phyloP scores from a whole-genome alignment of 2,329 filamentous ascomycete genomes.

The Trichoderma koningii region DNA sequence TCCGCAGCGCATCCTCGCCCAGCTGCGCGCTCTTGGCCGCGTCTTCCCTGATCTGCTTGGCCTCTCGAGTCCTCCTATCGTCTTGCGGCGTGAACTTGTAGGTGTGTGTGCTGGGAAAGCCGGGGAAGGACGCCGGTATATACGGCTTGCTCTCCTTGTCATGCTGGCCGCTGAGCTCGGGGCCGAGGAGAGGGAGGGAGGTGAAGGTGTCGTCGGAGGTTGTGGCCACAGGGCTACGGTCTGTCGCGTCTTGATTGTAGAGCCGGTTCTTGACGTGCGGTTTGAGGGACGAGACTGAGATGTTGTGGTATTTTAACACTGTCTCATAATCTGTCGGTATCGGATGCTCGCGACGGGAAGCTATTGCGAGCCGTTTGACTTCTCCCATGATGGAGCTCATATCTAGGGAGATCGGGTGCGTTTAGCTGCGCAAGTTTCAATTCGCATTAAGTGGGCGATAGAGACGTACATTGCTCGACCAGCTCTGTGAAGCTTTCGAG shows the following conservation, averaged over 20 bases:
- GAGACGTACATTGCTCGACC: slow-evolving; percentile 60
- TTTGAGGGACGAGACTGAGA: slow-evolving; percentile 54
- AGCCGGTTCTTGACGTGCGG: slow-evolving; percentile 60
- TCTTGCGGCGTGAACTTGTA: slow-evolving; percentile 61
- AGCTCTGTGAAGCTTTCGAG: slow-evolving; percentile 59
- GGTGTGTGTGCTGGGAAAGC: slow-evolving; percentile 65
- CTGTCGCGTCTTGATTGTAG: slow-evolving; percentile 42
- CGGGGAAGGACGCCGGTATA: slow-evolving; percentile 61
- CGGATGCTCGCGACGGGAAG: slow-evolving; percentile 54
- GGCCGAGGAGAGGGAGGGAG: slow-evolving; percentile 50
- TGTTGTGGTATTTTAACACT: slow-evolving; percentile 54
- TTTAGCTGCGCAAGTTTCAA: slow-evolving; percentile 28
- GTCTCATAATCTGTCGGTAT: slow-evolving; percentile 60
- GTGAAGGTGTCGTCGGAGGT: slow-evolving; percentile 46
- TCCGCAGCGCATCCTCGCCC: slow-evolving; percentile 62
- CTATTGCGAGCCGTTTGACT: slow-evolving; percentile 49
- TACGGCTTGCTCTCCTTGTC: slow-evolving; percentile 59
- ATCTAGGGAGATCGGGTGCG: slow-evolving; percentile 42
- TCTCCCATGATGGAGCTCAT: slow-evolving; percentile 52
- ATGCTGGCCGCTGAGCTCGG: slow-evolving; percentile 58
- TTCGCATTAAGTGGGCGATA: neutral
- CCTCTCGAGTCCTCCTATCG: slow-evolving; percentile 50
- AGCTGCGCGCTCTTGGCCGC: slow-evolving; percentile 62
- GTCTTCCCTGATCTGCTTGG: slow-evolving; percentile 61
- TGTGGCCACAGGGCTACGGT: slow-evolving; percentile 43